Conservation (phyloP, 164 flowering plant species). For the Magnolia changhungtana region DNA sequence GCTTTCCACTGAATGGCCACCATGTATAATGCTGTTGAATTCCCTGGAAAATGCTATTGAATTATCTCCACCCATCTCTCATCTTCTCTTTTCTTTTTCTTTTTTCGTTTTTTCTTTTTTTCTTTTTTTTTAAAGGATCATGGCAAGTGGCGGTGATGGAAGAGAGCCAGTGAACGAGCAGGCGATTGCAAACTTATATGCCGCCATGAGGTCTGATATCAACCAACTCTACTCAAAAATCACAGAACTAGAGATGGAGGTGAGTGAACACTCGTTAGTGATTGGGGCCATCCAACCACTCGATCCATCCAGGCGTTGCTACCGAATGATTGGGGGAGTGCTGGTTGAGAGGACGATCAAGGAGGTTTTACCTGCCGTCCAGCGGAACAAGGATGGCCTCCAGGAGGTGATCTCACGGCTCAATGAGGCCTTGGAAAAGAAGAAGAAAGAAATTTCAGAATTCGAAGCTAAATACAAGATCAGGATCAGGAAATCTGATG, state of each 20-base stretch:
- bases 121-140: conserved; percentile 4
- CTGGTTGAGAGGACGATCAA: conserved; percentile 89
- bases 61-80: no score
- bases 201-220: conserved; percentile 66
- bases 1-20: no score
- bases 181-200: conserved; percentile 71
- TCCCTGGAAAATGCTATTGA: no score
- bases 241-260: conserved; percentile 93
- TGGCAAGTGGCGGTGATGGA: conserved; percentile 15
- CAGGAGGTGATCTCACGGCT: conserved; percentile 82
- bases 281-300: conserved; percentile 77
- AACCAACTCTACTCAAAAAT: conserved; percentile 84
- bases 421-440: conserved; percentile 73
- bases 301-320: conserved; percentile 81
- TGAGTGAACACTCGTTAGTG: conserved; percentile 83
- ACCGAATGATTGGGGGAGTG: conserved; percentile 94
- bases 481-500: conserved; percentile 58
- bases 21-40: no score
- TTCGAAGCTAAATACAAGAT: conserved; percentile 84
- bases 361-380: conserved; percentile 90
- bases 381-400: conserved; percentile 81
- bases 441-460: conserved; percentile 71
- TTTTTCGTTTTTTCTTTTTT: not conserved
- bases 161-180: conserved; percentile 76
- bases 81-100: not conserved